Evolutionary conservation across 345 rosid genomes (phyloP).

Genomic region (Conringia planisiliqua): DNA sequence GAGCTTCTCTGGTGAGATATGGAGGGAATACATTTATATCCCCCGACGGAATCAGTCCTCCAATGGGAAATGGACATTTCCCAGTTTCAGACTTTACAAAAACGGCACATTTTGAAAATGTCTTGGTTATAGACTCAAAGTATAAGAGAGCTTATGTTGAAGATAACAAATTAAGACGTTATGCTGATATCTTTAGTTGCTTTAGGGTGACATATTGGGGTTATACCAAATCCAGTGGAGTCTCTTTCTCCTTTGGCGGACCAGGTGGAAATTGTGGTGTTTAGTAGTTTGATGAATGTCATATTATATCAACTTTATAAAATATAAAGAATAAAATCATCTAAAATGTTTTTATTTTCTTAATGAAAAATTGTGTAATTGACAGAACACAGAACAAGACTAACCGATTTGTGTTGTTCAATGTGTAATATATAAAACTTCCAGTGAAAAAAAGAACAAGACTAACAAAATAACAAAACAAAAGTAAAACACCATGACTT

Average conservation of each 20-base stretch:
- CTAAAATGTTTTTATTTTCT: not conserved
- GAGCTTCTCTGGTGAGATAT: slow-evolving; percentile 6
- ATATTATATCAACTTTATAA: not conserved
- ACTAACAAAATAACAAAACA: not conserved
- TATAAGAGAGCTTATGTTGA: not conserved
- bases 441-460: too few species aligned
- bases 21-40: slow-evolving; percentile 12
- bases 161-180: not conserved
- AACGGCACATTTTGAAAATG: not conserved
- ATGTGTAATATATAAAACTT: too few species aligned
- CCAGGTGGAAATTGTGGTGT: slow-evolving; percentile 9
- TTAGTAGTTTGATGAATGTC: not conserved
- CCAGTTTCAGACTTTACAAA: not conserved
- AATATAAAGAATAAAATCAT: not conserved
- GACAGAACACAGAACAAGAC: not conserved
- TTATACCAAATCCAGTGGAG: not conserved
- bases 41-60: slow-evolving; percentile 3
- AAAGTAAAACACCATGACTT: not conserved
- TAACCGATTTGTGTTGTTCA: too few species aligned
- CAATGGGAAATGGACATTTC: slow-evolving; percentile 19
- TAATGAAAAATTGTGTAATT: not conserved
- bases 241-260: slow-evolving; percentile 5
- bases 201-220: not conserved
- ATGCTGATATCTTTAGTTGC: not conserved
- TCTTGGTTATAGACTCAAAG: not conserved